Evolutionary conservation across 352 stramenopile species (phyloP).

Genomic region (Globisporangium iwayamae): DNA sequence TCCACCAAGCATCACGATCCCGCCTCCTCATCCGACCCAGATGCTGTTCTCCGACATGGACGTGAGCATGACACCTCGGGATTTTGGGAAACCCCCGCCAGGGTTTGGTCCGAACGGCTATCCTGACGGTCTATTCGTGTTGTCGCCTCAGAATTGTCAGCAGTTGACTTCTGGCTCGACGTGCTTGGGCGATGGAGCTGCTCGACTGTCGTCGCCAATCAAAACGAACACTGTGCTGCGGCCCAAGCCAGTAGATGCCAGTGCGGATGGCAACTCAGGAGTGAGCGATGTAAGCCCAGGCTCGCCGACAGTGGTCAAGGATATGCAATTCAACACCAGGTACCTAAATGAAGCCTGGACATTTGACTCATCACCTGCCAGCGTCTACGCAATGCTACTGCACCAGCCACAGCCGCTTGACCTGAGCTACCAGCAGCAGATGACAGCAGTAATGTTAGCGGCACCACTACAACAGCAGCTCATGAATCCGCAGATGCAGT

Average conservation of each 20-base stretch:
- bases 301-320: background rate
- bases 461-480: background rate
- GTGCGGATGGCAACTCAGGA: background rate
- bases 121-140: background rate
- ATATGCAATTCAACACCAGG: conserved; percentile 4
- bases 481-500: conserved; percentile 4
- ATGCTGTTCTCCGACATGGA: background rate
- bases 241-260: background rate
- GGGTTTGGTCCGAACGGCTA: background rate
- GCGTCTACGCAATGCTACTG: conserved; percentile 12
- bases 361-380: conserved; percentile 7
- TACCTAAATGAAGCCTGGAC: conserved; percentile 6
- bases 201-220: conserved; percentile 1
- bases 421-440: conserved; percentile 11
- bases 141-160: background rate
- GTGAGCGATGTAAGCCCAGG: conserved; percentile 2
- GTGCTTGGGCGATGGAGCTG: background rate
- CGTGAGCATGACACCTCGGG: conserved; percentile 4
- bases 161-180: background rate
- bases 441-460: conserved; percentile 1
- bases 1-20: background rate
- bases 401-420: conserved; percentile 11
- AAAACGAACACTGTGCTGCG: conserved; percentile 3
- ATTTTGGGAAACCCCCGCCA: background rate
- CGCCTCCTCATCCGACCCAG: background rate